These are phyloP conservation scores for Wickerhamiella azymoides DNA, from an alignment of 805 yeast species.

Conservation along the genomic window DNA sequence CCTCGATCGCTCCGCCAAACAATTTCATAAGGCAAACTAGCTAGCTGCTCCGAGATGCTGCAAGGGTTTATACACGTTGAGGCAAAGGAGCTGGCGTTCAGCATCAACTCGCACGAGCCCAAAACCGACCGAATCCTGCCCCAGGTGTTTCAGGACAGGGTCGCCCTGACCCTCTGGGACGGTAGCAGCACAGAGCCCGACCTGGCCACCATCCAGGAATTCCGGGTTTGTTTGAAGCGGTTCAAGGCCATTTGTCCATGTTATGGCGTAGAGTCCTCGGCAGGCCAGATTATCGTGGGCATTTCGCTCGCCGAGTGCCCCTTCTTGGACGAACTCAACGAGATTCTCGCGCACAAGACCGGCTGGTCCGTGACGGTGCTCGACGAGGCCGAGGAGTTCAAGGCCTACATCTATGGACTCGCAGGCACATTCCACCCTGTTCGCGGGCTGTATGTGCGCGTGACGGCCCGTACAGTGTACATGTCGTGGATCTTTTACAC, in stretches of 20 bases:
- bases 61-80: conserved; percentile 53
- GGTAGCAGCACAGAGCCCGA: conserved; percentile 12
- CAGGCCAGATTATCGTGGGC: conserved; percentile 55
- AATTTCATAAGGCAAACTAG: conserved; percentile 23
- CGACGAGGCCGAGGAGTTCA: conserved; percentile 51
- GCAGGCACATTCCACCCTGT: conserved; percentile 57
- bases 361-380: conserved; percentile 54
- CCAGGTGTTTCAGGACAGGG: conserved; percentile 59
- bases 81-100: conserved; percentile 59
- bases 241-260: conserved; percentile 58
- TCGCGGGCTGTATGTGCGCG: conserved; percentile 55
- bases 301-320: conserved; percentile 56
- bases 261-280: conserved; percentile 48
- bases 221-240: conserved; percentile 49
- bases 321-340: conserved; percentile 45
- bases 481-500: conserved; percentile 50
- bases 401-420: conserved; percentile 53
- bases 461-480: conserved; percentile 61
- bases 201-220: conserved; percentile 39
- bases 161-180: conserved; percentile 56
- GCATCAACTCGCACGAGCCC: conserved; percentile 54
- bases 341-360: conserved; percentile 41
- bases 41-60: neutral
- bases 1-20: conserved; percentile 73
- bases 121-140: conserved; percentile 67